Percentiles rank a stretch among this genome's conserved stretches.
Conservation (phyloP, 2,329 filamentous ascomycete genomes). For the Fusarium multiceps region DNA sequence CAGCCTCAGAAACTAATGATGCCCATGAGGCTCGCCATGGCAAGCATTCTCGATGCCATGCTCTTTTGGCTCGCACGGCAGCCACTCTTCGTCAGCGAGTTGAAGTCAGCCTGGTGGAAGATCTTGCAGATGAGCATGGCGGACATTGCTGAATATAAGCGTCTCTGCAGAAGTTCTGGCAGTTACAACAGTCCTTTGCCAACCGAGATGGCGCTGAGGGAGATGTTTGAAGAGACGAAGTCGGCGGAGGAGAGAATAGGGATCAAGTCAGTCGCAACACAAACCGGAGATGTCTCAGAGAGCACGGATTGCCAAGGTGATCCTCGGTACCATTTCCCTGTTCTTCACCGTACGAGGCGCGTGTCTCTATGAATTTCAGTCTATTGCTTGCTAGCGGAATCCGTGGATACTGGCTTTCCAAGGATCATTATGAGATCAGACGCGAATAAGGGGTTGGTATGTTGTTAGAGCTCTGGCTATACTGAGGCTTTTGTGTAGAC, state of each 20-base stretch:
- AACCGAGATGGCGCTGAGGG: conserved; percentile 31
- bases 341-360: conserved; percentile 24
- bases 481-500: conserved; percentile 29
- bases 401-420: neutral
- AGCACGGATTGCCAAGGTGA: neutral
- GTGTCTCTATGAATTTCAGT: conserved; percentile 30
- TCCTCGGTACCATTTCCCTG: neutral
- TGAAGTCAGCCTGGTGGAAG: conserved; percentile 44
- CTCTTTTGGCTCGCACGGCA: conserved; percentile 47
- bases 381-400: neutral
- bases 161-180: conserved; percentile 22
- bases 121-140: conserved; percentile 42
- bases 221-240: conserved; percentile 35
- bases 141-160: conserved; percentile 46
- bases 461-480: conserved; percentile 13
- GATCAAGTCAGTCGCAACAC: neutral
- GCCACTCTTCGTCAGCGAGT: conserved; percentile 37
- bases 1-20: conserved; percentile 42
- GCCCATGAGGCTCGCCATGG: conserved; percentile 50
- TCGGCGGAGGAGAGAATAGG: neutral
- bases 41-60: conserved; percentile 46
- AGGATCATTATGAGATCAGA: neutral
- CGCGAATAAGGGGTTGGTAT: neutral
- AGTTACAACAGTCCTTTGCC: conserved; percentile 30
- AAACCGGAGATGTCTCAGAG: neutral